phyloP scores from a whole-genome alignment of 345 rosid genomes.

The Populus euphratica region DNA sequence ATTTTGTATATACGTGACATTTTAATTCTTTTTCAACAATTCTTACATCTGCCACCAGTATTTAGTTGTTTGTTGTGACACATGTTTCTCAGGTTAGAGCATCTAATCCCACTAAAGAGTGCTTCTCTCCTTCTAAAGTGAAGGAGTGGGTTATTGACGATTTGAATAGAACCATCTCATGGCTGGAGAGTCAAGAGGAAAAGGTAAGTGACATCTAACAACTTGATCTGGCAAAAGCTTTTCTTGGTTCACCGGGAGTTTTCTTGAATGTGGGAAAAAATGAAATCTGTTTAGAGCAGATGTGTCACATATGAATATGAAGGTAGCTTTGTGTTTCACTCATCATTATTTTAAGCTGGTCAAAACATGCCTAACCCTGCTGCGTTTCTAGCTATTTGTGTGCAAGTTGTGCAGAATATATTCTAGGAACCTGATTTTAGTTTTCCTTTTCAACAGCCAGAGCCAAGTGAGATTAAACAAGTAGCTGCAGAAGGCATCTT shows the following conservation, averaged over 20 bases:
- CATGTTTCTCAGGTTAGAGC: slow-evolving; percentile 38
- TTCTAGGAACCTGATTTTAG: slow-evolving; percentile 6
- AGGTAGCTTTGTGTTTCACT: neutral
- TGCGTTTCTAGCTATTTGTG: neutral
- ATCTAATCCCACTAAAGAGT: slow-evolving; percentile 30
- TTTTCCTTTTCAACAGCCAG: slow-evolving; percentile 58
- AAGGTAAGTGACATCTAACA: slow-evolving; percentile 43
- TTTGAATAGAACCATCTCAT: slow-evolving; percentile 60
- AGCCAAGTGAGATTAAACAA: slow-evolving; percentile 60
- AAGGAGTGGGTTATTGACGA: slow-evolving; percentile 77
- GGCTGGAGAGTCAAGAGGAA: slow-evolving; percentile 85
- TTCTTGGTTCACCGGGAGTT: neutral
- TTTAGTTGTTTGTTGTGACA: slow-evolving; percentile 10
- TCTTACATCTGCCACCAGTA: neutral
- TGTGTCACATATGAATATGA: neutral
- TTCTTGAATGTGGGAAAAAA: no score
- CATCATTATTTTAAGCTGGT: neutral
- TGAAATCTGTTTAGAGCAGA: no score
- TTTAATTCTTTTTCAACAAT: neutral
- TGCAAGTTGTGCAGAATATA: neutral
- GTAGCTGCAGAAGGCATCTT: slow-evolving; percentile 85
- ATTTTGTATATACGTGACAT: neutral
- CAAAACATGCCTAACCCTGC: neutral
- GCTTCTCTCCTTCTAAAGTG: slow-evolving; percentile 45
- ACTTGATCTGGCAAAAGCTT: neutral